Evolutionary conservation across 371 early-diverging fungal species (phyloP).

Genomic region (Mortierella sp.): DNA sequence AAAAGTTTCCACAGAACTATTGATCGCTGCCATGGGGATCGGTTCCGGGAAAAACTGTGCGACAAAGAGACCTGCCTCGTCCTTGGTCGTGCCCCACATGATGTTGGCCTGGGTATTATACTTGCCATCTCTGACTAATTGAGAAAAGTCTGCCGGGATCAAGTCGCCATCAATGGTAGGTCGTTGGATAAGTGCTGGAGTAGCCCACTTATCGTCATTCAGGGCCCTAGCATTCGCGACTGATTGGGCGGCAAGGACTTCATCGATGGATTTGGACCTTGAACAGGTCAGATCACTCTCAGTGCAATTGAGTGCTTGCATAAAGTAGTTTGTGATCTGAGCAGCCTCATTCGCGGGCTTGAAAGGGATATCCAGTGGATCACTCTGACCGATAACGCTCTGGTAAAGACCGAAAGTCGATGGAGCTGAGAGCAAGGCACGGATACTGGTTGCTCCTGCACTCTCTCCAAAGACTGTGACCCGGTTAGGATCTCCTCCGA

Average conservation of each 20-base stretch:
- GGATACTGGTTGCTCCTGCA: slow-evolving; percentile 58
- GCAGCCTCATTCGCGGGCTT: slow-evolving; percentile 10
- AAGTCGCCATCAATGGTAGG: slow-evolving; percentile 35
- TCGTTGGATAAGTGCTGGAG: slow-evolving; percentile 30
- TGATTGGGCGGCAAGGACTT: slow-evolving; percentile 27
- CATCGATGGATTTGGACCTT: slow-evolving; percentile 19
- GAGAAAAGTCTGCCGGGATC: slow-evolving; percentile 26
- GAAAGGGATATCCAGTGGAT: slow-evolving; percentile 35
- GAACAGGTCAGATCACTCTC: slow-evolving; percentile 21
- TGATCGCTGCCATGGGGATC: slow-evolving; percentile 14
- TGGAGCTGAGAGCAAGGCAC: slow-evolving; percentile 36
- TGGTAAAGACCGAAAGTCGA: slow-evolving; percentile 23
- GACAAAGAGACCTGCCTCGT: slow-evolving; percentile 43
- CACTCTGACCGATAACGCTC: slow-evolving; percentile 31
- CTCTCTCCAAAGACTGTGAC: slow-evolving; percentile 58
- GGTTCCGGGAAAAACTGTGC: slow-evolving; percentile 40
- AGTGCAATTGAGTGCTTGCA: slow-evolving; percentile 18
- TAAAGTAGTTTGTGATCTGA: slow-evolving; percentile 15
- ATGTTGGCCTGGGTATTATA: slow-evolving; percentile 49
- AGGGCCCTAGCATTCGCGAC: slow-evolving; percentile 19
- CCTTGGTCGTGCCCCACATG: slow-evolving; percentile 49
- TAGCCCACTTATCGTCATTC: slow-evolving; percentile 35
- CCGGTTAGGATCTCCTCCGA: slow-evolving; percentile 56
- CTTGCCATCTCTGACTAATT: slow-evolving; percentile 23
- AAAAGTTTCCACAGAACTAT: slow-evolving; percentile 14